phyloP scores from a whole-genome alignment of 2,329 filamentous ascomycete species.

The Aspergillus sp. region DNA sequence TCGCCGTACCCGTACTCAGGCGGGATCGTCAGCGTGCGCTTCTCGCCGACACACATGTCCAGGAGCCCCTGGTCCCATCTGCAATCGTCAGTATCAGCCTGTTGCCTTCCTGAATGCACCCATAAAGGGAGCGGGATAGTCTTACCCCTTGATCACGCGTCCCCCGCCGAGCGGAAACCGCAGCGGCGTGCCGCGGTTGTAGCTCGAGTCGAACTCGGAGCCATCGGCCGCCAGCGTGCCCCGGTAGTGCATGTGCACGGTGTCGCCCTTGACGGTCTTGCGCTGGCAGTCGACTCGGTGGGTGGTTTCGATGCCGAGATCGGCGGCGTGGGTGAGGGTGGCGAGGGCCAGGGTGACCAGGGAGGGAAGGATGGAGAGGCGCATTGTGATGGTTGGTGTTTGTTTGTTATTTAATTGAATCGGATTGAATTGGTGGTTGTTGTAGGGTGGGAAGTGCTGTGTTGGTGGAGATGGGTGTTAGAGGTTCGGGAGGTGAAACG shows the following conservation, averaged over 20 bases:
- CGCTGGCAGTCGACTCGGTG: constrained; percentile 73
- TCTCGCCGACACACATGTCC: constrained; percentile 95
- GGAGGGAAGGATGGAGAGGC: constrained; percentile 39
- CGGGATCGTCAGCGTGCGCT: constrained; percentile 85
- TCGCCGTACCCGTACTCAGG: constrained; percentile 80
- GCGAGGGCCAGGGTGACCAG: constrained; percentile 39
- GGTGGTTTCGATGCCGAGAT: constrained; percentile 74
- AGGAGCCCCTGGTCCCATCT: constrained; percentile 88
- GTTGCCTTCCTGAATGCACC: too few species aligned
- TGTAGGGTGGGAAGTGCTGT: neutral
- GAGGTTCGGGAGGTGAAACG: neutral
- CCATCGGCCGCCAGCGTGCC: constrained; percentile 74
- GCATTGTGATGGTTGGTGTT: constrained; percentile 36
- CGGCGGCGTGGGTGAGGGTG: constrained; percentile 48
- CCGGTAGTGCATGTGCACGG: constrained; percentile 81
- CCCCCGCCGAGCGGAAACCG: constrained; percentile 75
- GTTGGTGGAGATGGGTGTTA: neutral
- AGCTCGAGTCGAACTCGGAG: constrained; percentile 78
- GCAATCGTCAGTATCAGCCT: neutral
- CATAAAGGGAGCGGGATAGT: too few species aligned
- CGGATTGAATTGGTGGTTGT: neutral
- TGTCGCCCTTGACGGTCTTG: constrained; percentile 73
- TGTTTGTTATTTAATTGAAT: neutral
- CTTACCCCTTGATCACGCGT: constrained; percentile 79
- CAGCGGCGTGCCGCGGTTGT: constrained; percentile 74